Percentiles rank a stretch among this genome's conserved stretches.
phyloP scores from a whole-genome alignment of 257 asterid genomes.

The Plantago major region DNA sequence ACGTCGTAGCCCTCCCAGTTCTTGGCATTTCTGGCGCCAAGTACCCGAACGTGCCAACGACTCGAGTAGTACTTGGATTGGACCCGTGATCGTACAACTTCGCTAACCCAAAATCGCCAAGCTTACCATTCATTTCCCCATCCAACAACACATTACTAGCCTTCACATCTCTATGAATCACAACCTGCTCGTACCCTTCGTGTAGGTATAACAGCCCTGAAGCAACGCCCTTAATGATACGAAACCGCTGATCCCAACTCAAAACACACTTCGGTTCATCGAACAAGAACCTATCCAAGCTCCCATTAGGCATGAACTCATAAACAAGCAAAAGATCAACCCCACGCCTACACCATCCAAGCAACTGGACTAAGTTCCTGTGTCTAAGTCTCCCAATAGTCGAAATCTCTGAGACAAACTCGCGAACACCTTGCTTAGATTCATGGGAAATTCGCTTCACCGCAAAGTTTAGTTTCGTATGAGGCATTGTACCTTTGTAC shows the following conservation, averaged over 20 bases:
- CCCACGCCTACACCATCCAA: too few species aligned
- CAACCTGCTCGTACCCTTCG: slow-evolving; percentile 62
- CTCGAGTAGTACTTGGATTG: slow-evolving; percentile 52
- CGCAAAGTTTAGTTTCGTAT: slow-evolving; percentile 40
- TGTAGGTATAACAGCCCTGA: slow-evolving; percentile 61
- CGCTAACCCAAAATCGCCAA: slow-evolving; percentile 69
- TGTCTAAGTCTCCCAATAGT: slow-evolving; percentile 69
- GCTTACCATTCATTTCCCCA: slow-evolving; percentile 41
- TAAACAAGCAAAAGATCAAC: too few species aligned
- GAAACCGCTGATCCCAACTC: slow-evolving; percentile 58
- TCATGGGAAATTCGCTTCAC: slow-evolving; percentile 67
- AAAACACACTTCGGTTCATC: slow-evolving; percentile 32
- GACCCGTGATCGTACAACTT: slow-evolving; percentile 54
- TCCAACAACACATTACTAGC: slow-evolving; percentile 70
- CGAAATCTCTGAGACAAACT: slow-evolving; percentile 61
- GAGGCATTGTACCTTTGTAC: slow-evolving; percentile 42
- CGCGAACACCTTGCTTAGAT: slow-evolving; percentile 63
- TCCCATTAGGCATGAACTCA: too few species aligned
- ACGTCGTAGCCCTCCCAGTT: slow-evolving; percentile 50
- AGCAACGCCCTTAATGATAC: slow-evolving; percentile 64
- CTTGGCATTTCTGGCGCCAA: slow-evolving; percentile 58
- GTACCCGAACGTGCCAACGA: slow-evolving; percentile 69
- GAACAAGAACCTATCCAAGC: slow-evolving; percentile 50
- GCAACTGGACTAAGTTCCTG: too few species aligned
- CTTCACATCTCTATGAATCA: slow-evolving; percentile 58